phyloP scores from a whole-genome alignment of 345 rosid genomes.

The Alliaria petiolata region DNA sequence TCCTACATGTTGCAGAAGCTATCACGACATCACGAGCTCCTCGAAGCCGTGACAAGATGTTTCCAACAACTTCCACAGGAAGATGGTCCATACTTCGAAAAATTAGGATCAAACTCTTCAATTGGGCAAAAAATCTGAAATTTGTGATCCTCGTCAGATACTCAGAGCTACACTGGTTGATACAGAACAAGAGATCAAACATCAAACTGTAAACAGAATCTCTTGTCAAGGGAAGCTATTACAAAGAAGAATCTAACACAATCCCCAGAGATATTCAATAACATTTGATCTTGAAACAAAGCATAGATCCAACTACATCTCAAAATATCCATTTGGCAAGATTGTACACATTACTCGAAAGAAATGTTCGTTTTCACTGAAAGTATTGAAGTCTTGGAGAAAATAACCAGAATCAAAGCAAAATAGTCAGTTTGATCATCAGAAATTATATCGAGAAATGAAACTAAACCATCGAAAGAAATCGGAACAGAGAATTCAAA shows the following conservation, averaged over 20 bases:
- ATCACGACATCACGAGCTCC: slow-evolving; percentile 83
- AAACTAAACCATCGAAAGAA: not conserved
- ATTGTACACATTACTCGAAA: too few species aligned
- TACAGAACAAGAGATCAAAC: not conserved
- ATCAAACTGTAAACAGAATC: not conserved
- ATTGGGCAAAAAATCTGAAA: not conserved
- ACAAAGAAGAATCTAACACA: not conserved
- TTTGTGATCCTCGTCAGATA: too few species aligned
- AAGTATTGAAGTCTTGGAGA: not conserved
- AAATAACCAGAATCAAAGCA: not conserved
- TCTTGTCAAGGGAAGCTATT: not conserved
- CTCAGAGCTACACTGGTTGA: too few species aligned
- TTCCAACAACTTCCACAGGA: slow-evolving; percentile 89
- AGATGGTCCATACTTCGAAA: slow-evolving; percentile 57
- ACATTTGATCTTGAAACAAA: not conserved
- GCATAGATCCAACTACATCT: not conserved
- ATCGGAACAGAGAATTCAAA: not conserved
- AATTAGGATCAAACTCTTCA: not conserved
- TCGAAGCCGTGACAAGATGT: slow-evolving; percentile 69
- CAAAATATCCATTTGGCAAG: too few species aligned
- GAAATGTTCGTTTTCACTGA: not conserved
- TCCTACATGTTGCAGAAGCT: slow-evolving; percentile 76
- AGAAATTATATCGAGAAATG: not conserved
- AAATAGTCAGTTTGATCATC: not conserved
- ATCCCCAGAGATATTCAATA: not conserved